Evolutionary conservation across 2,329 filamentous ascomycete genomes (phyloP), one percentile per base, ranked within the genome.

Genomic region (Tolypocladium paradoxum): DNA sequence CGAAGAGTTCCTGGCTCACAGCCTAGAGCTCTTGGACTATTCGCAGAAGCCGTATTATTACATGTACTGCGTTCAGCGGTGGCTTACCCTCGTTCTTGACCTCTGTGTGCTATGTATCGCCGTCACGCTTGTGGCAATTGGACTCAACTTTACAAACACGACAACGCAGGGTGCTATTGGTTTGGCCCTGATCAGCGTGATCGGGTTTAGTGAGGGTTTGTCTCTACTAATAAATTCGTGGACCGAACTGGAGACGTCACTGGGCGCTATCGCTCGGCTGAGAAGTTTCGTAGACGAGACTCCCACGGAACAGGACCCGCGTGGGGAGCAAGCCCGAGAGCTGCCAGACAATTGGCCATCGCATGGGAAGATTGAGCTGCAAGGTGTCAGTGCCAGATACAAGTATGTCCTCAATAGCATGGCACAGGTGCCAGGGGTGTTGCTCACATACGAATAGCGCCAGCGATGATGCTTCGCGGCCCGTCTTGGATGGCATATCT

Each of bases 71-170:
- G 70, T 76, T 14, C 75, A 77, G 57, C 64, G 71, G 24, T 77
- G 75, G 74, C 65, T 76, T 1, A 69, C 63, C 0, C 59, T 77
- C 1, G 71, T 73, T 2, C 56, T 77, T 12, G 72, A 76, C 53
- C 57, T 77, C 33, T n/a, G n/a, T n/a, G n/a, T n/a, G n/a, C n/a
- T n/a, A n/a, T n/a, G n/a, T n/a, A 71, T 73, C 0, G 53, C 55
- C 2, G 37, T 54, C 1, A 49, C 54, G 2, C 52, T 61, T 0
- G 64, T 70, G 12, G 60, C 76, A 1, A 69, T 73, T 3, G 69
- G 75, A 2, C 29, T 55, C 5, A 49, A 35, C 37, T n/a, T n/a
- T n/a, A n/a, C n/a, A n/a, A n/a, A n/a, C n/a, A 54, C 36, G 12
- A 45, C 48, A 2, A 33, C 48, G 7, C 35, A 49, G 22, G 40